Conservation (phyloP, 2,329 filamentous ascomycete species). For the Aspergillus flavus region DNA sequence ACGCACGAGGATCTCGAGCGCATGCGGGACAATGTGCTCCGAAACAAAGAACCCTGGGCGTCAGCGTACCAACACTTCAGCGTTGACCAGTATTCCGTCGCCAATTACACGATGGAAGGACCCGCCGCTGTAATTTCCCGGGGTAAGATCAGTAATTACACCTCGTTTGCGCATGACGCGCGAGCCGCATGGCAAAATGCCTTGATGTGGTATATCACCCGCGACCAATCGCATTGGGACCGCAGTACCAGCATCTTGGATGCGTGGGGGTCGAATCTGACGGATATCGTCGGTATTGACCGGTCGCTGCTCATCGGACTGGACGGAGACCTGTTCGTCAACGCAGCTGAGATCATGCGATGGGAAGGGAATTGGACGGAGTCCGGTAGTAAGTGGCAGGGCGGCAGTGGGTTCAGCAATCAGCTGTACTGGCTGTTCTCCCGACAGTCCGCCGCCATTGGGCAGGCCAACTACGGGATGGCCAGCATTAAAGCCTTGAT, state of each 20-base stretch:
- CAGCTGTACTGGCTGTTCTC: conserved; percentile 49
- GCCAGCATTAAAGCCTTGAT: conserved; percentile 44
- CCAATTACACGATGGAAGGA: conserved; percentile 17
- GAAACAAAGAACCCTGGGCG: conserved; percentile 27
- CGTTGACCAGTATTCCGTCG: conserved; percentile 28
- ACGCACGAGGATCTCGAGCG: conserved; percentile 27
- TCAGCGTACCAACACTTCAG: conserved; percentile 37
- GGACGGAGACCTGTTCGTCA: conserved; percentile 45
- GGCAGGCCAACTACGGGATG: conserved; percentile 50
- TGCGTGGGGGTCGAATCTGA: conserved; percentile 22
- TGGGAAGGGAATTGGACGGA: conserved; percentile 48
- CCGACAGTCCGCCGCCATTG: conserved; percentile 40
- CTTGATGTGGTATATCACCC: conserved; percentile 49
- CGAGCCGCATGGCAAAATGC: conserved; percentile 47
- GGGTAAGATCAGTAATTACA: conserved; percentile 40
- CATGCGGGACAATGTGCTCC: conserved; percentile 19
- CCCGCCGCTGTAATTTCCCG: conserved; percentile 18
- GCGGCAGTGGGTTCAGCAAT: conserved; percentile 41
- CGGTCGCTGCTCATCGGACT: conserved; percentile 41
- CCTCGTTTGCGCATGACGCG: conserved; percentile 38
- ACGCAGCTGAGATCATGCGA: conserved; percentile 50
- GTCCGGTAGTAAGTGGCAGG: conserved; percentile 35
- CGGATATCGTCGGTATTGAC: conserved; percentile 21
- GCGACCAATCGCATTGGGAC: conserved; percentile 39
- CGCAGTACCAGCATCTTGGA: conserved; percentile 41